phyloP scores from a whole-genome alignment of 1,284 basidiomycete genomes.

The Heliocybe sulcata region DNA sequence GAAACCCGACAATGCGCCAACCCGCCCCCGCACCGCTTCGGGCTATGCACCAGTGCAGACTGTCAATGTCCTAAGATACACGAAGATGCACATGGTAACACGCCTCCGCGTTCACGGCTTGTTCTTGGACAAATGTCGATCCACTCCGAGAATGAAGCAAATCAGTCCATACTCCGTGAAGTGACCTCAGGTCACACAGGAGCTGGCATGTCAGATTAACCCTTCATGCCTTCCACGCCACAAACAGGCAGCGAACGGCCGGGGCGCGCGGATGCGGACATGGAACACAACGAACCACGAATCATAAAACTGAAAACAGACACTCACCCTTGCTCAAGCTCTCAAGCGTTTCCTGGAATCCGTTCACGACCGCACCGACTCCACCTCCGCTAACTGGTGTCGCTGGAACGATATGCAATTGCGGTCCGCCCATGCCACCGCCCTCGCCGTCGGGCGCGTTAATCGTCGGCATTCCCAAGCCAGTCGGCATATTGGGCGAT shows the following conservation, averaged over 20 bases:
- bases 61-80: no score
- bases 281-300: background rate
- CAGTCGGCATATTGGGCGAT: conserved; percentile 12
- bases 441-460: conserved; percentile 62
- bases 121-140: no score
- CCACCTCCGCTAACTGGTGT: conserved; percentile 65
- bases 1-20: background rate
- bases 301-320: background rate
- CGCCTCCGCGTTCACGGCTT: no score
- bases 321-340: background rate
- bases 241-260: background rate
- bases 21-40: background rate
- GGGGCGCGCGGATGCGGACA: background rate
- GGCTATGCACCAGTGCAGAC: background rate
- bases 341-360: background rate
- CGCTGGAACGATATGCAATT: conserved; percentile 73
- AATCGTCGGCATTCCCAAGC: conserved; percentile 42
- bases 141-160: no score
- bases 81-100: no score
- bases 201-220: no score
- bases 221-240: background rate
- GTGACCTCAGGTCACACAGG: no score
- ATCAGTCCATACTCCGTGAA: no score
- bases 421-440: conserved; percentile 40
- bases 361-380: conserved; percentile 20